Evolutionary conservation across 352 stramenopile species (phyloP).

Genomic region (Globisporangium irregulare): DNA sequence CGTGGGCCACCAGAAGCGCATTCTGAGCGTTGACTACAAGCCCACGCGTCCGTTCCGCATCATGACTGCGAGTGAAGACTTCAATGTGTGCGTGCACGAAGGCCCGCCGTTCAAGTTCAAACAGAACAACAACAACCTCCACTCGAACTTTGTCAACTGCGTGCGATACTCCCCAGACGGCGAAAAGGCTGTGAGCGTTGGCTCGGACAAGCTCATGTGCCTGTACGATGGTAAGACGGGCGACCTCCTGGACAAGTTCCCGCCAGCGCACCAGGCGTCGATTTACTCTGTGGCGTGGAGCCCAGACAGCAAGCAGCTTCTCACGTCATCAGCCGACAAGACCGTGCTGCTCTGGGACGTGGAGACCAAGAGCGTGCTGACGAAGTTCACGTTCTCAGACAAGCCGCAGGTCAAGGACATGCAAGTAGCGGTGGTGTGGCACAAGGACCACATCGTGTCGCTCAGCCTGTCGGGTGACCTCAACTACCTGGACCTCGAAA

Average conservation of each 20-base stretch:
- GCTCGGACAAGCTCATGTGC: constrained; percentile 93
- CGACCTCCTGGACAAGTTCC: constrained; percentile 80
- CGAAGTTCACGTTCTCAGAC: constrained; percentile 76
- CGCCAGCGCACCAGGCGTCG: constrained; percentile 81
- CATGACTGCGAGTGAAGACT: constrained; percentile 94
- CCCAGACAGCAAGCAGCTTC: constrained; percentile 84
- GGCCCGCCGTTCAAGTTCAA: constrained; percentile 97
- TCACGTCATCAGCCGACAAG: constrained; percentile 96
- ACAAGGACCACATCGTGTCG: constrained; percentile 76
- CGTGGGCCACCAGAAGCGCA: constrained; percentile 92
- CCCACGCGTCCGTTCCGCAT: constrained; percentile 93
- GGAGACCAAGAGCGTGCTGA: constrained; percentile 60
- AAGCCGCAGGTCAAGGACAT: constrained; percentile 83
- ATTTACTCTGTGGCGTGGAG: constrained; percentile 96
- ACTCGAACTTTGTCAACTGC: constrained; percentile 96
- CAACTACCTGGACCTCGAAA: constrained; percentile 71
- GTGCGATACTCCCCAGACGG: constrained; percentile 93
- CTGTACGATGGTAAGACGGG: constrained; percentile 94
- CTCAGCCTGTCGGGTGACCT: constrained; percentile 84
- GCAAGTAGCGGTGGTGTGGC: constrained; percentile 71
- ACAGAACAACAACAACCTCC: constrained; percentile 89
- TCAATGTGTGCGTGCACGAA: constrained; percentile 93
- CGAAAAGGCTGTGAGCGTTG: constrained; percentile 88
- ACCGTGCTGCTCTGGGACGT: constrained; percentile 93
- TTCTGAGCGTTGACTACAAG: constrained; percentile 91